Conservation (phyloP, 331 rosid species). For the Pyrus hybrid region DNA sequence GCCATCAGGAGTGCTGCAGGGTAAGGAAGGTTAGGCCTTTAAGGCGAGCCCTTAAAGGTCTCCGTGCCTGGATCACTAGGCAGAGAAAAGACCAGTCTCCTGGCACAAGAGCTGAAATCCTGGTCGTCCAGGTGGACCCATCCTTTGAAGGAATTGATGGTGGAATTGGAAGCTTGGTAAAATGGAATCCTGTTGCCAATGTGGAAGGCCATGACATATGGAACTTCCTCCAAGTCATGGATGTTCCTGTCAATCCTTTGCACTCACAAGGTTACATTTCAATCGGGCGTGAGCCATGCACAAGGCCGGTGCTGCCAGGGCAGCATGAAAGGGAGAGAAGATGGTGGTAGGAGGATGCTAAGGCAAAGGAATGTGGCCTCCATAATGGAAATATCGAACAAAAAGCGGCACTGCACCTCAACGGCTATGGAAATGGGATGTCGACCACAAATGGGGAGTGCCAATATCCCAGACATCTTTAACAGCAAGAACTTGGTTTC, state of each 20-base stretch:
- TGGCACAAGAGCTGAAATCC: slow-evolving; percentile 88
- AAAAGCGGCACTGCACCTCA: slow-evolving; percentile 8
- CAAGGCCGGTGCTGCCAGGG: slow-evolving; percentile 89
- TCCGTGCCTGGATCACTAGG: slow-evolving; percentile 86
- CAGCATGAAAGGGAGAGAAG: slow-evolving; percentile 98
- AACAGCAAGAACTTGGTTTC: slow-evolving; percentile 47
- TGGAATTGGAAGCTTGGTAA: slow-evolving; percentile 77
- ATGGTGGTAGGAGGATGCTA: slow-evolving; percentile 99
- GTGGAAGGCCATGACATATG: slow-evolving; percentile 67
- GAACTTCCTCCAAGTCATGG: slow-evolving; percentile 81
- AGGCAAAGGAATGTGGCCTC: slow-evolving; percentile 96
- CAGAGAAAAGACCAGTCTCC: slow-evolving; percentile 96
- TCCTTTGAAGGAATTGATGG: slow-evolving; percentile 87
- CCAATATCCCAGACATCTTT: slow-evolving; percentile 48
- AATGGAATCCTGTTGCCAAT: slow-evolving; percentile 97
- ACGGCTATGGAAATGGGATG: slow-evolving; percentile 20
- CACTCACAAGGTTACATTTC: slow-evolving; percentile 81
- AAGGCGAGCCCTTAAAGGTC: slow-evolving; percentile 85
- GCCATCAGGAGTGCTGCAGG: slow-evolving; percentile 98
- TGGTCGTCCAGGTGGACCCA: slow-evolving; percentile 86
- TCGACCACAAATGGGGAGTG: slow-evolving; percentile 28
- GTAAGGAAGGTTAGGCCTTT: slow-evolving; percentile 91
- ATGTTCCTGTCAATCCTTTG: slow-evolving; percentile 81
- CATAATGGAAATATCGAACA: slow-evolving; percentile 83
- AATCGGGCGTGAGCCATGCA: slow-evolving; percentile 96